Evolutionary conservation across 805 yeast species (phyloP).

Genomic region (Vanderwaltozyma polyspora): DNA sequence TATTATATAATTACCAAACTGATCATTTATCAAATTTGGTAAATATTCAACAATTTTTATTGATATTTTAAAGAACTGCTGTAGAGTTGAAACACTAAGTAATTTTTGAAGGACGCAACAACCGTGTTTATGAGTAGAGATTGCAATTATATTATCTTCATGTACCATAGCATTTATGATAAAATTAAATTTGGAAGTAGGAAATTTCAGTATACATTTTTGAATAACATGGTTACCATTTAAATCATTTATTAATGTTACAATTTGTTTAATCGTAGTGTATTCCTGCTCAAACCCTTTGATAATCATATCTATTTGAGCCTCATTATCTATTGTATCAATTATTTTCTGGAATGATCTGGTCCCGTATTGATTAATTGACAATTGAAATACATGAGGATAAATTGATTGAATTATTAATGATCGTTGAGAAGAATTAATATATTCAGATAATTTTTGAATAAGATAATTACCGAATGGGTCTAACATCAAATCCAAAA

Average conservation of each 20-base stretch:
- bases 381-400: slow-evolving; percentile 46
- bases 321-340: slow-evolving; percentile 46
- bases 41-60: slow-evolving; percentile 43
- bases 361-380: slow-evolving; percentile 74
- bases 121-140: slow-evolving; percentile 77
- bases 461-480: slow-evolving; percentile 75
- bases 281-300: slow-evolving; percentile 34
- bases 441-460: slow-evolving; percentile 55
- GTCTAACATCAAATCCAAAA: slow-evolving; percentile 59
- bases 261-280: slow-evolving; percentile 41
- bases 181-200: slow-evolving; percentile 55
- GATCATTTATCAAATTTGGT: slow-evolving; percentile 58
- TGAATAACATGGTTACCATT: slow-evolving; percentile 80
- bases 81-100: slow-evolving; percentile 46
- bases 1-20: slow-evolving; percentile 74
- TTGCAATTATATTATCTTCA: slow-evolving; percentile 42
- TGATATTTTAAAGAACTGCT: slow-evolving; percentile 49
- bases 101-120: slow-evolving; percentile 74
- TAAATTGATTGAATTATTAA: slow-evolving; percentile 45
- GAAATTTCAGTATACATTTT: slow-evolving; percentile 61
- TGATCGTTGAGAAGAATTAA: slow-evolving; percentile 46
- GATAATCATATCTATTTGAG: slow-evolving; percentile 42
- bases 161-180: slow-evolving; percentile 56
- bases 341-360: slow-evolving; percentile 71
- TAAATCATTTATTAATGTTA: slow-evolving; percentile 60